Evolutionary conservation across 768 basidiomycete genomes (phyloP).

Genomic region (Termitomyces sp.): DNA sequence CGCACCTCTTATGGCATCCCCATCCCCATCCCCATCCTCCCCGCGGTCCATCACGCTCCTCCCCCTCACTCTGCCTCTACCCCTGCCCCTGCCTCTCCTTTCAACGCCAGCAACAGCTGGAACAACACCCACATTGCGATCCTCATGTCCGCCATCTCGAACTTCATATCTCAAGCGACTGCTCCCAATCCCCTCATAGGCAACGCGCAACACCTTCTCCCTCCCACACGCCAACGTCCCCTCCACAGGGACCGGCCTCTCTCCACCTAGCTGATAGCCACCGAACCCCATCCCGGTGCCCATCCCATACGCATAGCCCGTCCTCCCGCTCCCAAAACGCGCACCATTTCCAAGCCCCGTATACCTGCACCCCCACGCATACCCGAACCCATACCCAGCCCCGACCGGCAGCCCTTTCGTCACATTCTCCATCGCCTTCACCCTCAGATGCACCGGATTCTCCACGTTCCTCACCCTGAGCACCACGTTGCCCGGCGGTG

Average conservation of each 20-base stretch:
- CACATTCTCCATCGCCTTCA: conserved; percentile 59
- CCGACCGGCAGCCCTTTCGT: conserved; percentile 23
- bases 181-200: conserved; percentile 55
- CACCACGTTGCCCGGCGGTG: conserved; percentile 1
- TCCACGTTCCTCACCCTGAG: conserved; percentile 48
- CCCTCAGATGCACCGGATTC: conserved; percentile 54
- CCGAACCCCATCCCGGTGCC: neutral
- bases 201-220: conserved; percentile 54
- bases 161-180: conserved; percentile 35
- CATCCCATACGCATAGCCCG: neutral
- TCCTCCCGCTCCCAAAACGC: conserved; percentile 32
- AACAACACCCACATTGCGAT: neutral
- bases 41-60: neutral
- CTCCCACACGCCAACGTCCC: conserved; percentile 48
- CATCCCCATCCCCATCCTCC: neutral
- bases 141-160: neutral
- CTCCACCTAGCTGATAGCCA: conserved; percentile 14
- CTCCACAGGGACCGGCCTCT: conserved; percentile 45
- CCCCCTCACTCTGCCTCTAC: neutral
- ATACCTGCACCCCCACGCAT: conserved; percentile 39
- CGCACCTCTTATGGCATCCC: neutral
- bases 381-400: conserved; percentile 14
- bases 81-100: neutral
- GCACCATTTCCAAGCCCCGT: neutral
- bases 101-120: neutral